Conservation (phyloP, 148 eudicot species). For the Vaccinium darrowii region DNA sequence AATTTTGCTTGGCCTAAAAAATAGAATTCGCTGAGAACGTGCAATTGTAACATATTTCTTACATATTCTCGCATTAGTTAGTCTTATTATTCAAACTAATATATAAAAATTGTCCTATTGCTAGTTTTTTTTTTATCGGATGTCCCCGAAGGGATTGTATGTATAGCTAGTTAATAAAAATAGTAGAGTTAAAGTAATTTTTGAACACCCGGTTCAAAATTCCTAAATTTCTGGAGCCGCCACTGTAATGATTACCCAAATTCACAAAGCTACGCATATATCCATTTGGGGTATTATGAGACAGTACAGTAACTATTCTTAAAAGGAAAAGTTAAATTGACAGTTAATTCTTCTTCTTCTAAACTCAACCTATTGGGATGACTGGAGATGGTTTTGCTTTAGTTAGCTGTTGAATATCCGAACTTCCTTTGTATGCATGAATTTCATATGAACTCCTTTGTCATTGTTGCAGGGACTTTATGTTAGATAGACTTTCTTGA, state of each 20-base stretch:
- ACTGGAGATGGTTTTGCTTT: conserved; percentile 4
- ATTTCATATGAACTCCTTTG: background rate
- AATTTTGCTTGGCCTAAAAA: no score
- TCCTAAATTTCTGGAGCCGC: no score
- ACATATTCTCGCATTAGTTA: no score
- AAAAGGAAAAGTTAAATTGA: background rate
- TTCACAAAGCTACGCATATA: background rate
- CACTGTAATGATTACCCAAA: background rate
- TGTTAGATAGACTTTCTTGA: conserved; percentile 17
- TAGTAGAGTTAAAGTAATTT: no score
- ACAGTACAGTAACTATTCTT: background rate
- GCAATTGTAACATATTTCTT: no score
- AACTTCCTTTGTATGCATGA: background rate
- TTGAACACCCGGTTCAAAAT: no score
- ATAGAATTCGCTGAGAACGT: no score
- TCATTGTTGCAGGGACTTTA: conserved; percentile 20
- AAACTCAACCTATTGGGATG: background rate
- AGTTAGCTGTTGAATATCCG: background rate
- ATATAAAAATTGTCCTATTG: no score
- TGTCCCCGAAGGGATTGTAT: no score
- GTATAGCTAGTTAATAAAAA: no score
- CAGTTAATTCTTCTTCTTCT: background rate
- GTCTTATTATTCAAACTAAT: no score
- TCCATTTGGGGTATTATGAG: background rate
- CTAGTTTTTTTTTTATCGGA: no score